Evolutionary conservation across 2,329 filamentous ascomycete species (phyloP).

Genomic region (Elsinoe perseae): DNA sequence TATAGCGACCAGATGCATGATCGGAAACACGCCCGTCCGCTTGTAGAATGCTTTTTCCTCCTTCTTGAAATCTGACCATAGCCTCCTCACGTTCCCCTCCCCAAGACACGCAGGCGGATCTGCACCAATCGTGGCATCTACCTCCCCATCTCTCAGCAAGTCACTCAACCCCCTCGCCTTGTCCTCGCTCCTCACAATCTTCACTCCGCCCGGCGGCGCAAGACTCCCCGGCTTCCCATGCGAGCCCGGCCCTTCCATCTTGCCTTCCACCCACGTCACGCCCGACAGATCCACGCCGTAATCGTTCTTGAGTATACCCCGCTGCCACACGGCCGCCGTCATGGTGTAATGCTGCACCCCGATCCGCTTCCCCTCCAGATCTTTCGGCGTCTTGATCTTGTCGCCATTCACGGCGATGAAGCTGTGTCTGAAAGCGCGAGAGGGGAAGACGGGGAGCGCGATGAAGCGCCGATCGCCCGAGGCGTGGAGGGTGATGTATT

Average conservation of each 20-base stretch:
- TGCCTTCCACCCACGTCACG: constrained; percentile 31
- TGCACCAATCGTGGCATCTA: constrained; percentile 33
- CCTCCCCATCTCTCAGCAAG: constrained; percentile 31
- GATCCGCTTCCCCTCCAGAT: constrained; percentile 31
- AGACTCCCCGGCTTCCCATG: constrained; percentile 27
- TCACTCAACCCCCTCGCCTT: constrained; percentile 27
- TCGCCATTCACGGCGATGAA: constrained; percentile 31
- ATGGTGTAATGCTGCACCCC: constrained; percentile 34
- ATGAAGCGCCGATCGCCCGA: constrained; percentile 25
- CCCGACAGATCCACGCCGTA: constrained; percentile 29
- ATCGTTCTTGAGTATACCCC: constrained; percentile 29
- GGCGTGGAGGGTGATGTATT: constrained; percentile 27
- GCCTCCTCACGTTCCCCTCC: constrained; percentile 25
- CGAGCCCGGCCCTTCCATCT: constrained; percentile 26
- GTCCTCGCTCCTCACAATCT: constrained; percentile 24
- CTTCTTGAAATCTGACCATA: constrained; percentile 33
- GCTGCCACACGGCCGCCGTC: constrained; percentile 34
- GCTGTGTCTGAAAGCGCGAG: constrained; percentile 29
- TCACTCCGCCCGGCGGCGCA: constrained; percentile 23
- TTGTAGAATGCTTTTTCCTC: constrained; percentile 31
- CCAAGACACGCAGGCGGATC: constrained; percentile 29
- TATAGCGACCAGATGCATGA: constrained; percentile 30
- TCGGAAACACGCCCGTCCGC: constrained; percentile 27
- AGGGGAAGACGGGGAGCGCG: constrained; percentile 30
- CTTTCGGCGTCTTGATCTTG: constrained; percentile 26